A percentile compares a stretch with the other conserved stretches of the same genome.
Evolutionary conservation across 768 basidiomycete genomes (phyloP).

Genomic region (Guyanaporus albipodus): DNA sequence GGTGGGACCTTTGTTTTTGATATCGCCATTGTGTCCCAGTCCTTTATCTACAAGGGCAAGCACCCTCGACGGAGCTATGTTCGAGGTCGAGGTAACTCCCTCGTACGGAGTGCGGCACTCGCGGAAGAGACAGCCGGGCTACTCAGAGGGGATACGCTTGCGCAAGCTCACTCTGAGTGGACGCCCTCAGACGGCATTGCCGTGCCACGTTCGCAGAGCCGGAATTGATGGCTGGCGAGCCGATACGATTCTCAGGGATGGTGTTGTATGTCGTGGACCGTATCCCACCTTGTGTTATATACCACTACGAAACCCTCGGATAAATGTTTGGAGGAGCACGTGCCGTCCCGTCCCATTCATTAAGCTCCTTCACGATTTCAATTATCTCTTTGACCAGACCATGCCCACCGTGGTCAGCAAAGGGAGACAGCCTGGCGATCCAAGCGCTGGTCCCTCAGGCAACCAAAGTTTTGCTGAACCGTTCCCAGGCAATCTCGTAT

Average conservation of each 20-base stretch:
- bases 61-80: conserved; percentile 32
- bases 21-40: conserved; percentile 84
- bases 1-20: conserved; percentile 94
- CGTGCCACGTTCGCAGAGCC: conserved; percentile 35
- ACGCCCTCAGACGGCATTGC: conserved; percentile 18
- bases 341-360: conserved; percentile 1
- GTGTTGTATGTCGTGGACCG: conserved; percentile 1
- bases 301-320: not conserved
- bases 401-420: conserved; percentile 21
- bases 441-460: conserved; percentile 1
- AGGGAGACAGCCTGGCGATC: conserved; percentile 11
- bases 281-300: not conserved
- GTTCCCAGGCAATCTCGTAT: conserved; percentile 45
- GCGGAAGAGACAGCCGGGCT: conserved; percentile 51
- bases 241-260: not conserved
- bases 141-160: conserved; percentile 39
- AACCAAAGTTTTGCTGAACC: conserved; percentile 30
- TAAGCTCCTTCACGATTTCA: not conserved
- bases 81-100: conserved; percentile 26
- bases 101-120: conserved; percentile 24
- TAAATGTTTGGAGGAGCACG: conserved; percentile 11
- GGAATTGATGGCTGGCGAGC: conserved; percentile 29
- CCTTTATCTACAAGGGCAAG: conserved; percentile 65
- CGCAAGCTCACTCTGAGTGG: conserved; percentile 24
- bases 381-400: conserved; percentile 3